Base-by-base conservation (phyloP, 2,329 filamentous ascomycete species). In the Diplodia corticola region DNA sequence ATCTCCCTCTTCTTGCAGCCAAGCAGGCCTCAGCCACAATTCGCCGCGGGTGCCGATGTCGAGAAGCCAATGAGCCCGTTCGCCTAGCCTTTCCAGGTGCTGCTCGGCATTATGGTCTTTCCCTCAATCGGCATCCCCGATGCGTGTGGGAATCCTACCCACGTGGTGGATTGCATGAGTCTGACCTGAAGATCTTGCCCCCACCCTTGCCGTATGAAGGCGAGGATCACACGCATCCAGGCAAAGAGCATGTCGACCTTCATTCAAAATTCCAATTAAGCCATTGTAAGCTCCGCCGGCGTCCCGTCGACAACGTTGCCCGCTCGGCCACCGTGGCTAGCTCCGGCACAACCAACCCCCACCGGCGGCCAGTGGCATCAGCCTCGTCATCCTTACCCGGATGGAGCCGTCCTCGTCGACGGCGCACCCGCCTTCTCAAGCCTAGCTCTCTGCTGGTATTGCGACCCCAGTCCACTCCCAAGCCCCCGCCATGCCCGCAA, bases 351-450 rank as follows among this genome's bases (percentile, higher is more conserved):
- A 26, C 51, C n/a, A 54, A 28, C 50, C 15, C 24, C 50, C 50
- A 55, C 12, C 35, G 6, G 35, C 33, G 5, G 35, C 35, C 53
- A 26, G 2, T n/a, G 12, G n/a, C 53, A 33, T 37, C 53, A 40
- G 53, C 53, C 35, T 46, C 37, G 13, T 20, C 55, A 48, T 20
- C 37, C 7, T 48, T 17, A 6, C 13, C 24, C 55, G 55, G 37
- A 48, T 40, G 37, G 26, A 48, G 24, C 55, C 40, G 55, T 49
- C 37, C 30, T 59, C 37, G 12, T 30, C 4, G 55, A 9, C 55
- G 37, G 40, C 46, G 12, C 26, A 60, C 48, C 40, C 30, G 26
- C 57, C 57, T n/a, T 17, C n/a, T 61, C 57, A 22, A 61, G 57
- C 57, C 28, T 49, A 61, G 57, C 57, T 49, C 9, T n/a, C 24